phyloP scores from a whole-genome alignment of 306 rosid species.

The Cucurbita pepo region DNA sequence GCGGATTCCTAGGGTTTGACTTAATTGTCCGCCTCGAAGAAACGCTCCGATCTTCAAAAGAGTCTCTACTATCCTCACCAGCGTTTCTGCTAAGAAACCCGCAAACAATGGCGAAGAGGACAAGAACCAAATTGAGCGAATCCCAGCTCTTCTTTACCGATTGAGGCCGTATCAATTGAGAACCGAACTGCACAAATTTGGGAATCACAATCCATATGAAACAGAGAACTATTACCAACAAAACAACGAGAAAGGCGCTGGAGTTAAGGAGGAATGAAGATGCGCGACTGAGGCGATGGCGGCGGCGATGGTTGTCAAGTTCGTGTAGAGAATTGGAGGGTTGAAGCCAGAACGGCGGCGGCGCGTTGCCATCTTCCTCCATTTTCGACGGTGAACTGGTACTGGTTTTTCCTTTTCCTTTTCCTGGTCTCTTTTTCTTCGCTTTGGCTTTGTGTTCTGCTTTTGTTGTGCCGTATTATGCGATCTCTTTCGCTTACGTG shows the following conservation, averaged over 20 bases:
- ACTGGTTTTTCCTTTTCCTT: neutral
- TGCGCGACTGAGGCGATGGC: conserved; percentile 25
- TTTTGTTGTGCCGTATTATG: neutral
- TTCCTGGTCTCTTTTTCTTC: neutral
- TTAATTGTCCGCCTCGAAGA: conserved; percentile 3
- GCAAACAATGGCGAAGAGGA: conserved; percentile 75
- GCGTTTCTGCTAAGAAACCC: conserved; percentile 49
- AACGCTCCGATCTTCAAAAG: conserved; percentile 12
- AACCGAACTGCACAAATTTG: conserved; percentile 27
- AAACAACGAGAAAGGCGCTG: conserved; percentile 24
- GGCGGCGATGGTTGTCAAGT: conserved; percentile 2
- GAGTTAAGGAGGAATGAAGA: conserved; percentile 32
- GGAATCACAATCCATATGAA: conserved; percentile 39
- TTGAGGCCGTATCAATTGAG: conserved; percentile 45
- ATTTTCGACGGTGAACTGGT: conserved; percentile 13
- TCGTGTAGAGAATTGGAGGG: neutral
- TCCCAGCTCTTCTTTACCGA: conserved; percentile 69
- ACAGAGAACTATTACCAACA: conserved; percentile 26
- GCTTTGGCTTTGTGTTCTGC: neutral
- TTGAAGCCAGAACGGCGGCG: conserved; percentile 49
- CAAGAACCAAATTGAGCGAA: conserved; percentile 55
- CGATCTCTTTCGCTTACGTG: neutral
- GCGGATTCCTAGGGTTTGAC: conserved; percentile 27
- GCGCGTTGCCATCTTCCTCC: conserved; percentile 30
- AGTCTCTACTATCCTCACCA: conserved; percentile 14